These are phyloP conservation scores for Bidens hawaiensis DNA, from an alignment of 140 eudicot species.

Conservation along the genomic window DNA sequence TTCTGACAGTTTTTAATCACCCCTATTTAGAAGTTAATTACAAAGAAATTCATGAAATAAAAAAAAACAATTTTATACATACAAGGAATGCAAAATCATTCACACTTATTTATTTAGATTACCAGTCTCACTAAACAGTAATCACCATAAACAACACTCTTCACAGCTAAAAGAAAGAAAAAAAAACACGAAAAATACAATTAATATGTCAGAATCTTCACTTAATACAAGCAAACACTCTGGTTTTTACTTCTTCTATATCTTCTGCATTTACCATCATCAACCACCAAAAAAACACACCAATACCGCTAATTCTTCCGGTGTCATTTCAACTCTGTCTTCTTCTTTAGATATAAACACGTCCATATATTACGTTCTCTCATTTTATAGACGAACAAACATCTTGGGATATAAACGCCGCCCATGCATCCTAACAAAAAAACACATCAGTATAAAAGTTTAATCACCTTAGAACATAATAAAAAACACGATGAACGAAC, in stretches of 20 bases:
- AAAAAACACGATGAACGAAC: background rate
- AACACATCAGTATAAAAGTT: background rate
- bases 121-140: slow-evolving; percentile 9
- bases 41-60: too few relatives aligned
- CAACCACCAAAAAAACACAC: slow-evolving; percentile 16
- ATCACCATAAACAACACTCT: slow-evolving; percentile 17
- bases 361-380: background rate
- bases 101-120: slow-evolving; percentile 13
- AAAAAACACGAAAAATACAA: slow-evolving; percentile 11
- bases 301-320: background rate
- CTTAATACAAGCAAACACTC: slow-evolving; percentile 15
- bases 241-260: background rate
- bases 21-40: too few relatives aligned
- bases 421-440: slow-evolving; percentile 73
- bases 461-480: background rate
- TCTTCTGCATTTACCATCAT: slow-evolving; percentile 10
- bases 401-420: slow-evolving; percentile 47
- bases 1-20: too few relatives aligned
- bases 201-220: slow-evolving; percentile 11
- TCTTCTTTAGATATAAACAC: background rate
- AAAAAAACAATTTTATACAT: too few relatives aligned
- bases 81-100: background rate
- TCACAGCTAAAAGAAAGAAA: background rate
- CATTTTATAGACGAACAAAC: slow-evolving; percentile 23
- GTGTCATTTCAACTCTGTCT: background rate